phyloP scores from a whole-genome alignment of 164 flowering plant genomes.

The Platanus orientalis region DNA sequence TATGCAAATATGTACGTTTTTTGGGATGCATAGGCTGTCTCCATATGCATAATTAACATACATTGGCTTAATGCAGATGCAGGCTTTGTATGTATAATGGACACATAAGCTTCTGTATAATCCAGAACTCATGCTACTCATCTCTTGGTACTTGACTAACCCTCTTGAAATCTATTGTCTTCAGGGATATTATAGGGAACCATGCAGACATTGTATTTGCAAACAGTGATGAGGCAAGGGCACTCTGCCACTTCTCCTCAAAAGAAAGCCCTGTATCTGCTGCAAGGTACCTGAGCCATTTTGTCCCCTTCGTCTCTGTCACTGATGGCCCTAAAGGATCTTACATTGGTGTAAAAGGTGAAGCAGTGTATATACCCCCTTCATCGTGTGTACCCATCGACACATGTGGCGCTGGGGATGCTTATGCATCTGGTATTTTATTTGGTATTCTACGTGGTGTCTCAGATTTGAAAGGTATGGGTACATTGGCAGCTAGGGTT shows the following conservation, averaged over 20 bases:
- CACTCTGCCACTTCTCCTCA: conserved; percentile 66
- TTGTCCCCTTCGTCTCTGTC: conserved; percentile 79
- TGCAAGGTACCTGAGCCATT: conserved; percentile 80
- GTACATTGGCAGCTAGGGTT: conserved; percentile 70
- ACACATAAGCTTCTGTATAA: neutral
- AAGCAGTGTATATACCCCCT: conserved; percentile 82
- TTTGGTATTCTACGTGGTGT: conserved; percentile 60
- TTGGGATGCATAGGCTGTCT: neutral
- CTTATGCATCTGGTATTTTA: conserved; percentile 88
- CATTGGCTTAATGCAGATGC: too few species aligned
- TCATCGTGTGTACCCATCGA: conserved; percentile 75
- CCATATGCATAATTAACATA: too few species aligned
- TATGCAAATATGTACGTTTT: too few species aligned
- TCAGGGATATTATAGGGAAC: conserved; percentile 84
- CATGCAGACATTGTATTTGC: conserved; percentile 86
- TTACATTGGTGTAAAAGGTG: conserved; percentile 86
- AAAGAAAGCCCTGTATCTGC: conserved; percentile 67
- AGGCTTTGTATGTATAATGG: too few species aligned
- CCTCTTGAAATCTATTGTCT: neutral
- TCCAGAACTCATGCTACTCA: neutral
- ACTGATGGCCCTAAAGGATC: conserved; percentile 92
- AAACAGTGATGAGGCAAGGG: conserved; percentile 88
- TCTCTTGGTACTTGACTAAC: neutral
- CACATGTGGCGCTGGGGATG: conserved; percentile 98
- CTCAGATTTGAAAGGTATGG: conserved; percentile 74